Evolutionary conservation across 352 stramenopile genomes (phyloP).

Genomic region (Elongisporangium undulatum): DNA sequence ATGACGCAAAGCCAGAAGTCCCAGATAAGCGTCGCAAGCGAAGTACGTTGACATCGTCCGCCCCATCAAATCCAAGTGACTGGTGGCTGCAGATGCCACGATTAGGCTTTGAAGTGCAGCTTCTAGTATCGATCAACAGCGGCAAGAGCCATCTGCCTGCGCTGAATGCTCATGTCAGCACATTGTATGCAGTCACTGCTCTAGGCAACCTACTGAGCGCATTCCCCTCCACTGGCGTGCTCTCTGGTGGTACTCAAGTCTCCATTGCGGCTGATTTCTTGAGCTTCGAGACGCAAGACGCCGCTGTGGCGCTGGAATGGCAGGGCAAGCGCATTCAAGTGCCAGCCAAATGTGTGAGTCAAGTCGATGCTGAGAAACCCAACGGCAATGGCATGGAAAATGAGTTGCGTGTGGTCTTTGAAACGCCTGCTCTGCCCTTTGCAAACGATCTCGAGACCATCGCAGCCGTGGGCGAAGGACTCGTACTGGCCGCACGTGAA

Average conservation of each 20-base stretch:
- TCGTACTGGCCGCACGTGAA: slow-evolving; percentile 23
- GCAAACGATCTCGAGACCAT: slow-evolving; percentile 12
- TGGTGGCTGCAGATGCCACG: slow-evolving; percentile 34
- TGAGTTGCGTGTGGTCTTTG: slow-evolving; percentile 39
- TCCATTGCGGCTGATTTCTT: slow-evolving; percentile 45
- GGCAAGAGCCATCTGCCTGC: slow-evolving; percentile 26
- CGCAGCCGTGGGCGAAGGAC: slow-evolving; percentile 19
- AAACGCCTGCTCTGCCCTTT: slow-evolving; percentile 34
- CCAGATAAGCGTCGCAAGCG: slow-evolving; percentile 7
- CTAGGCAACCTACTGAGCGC: slow-evolving; percentile 27
- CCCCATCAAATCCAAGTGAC: slow-evolving; percentile 7
- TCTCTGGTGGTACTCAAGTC: slow-evolving; percentile 42
- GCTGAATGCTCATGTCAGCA: slow-evolving; percentile 6
- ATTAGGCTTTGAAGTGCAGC: slow-evolving; percentile 19
- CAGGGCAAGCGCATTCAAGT: slow-evolving; percentile 26
- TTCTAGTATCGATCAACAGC: slow-evolving; percentile 51
- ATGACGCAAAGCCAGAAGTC: slow-evolving; percentile 7
- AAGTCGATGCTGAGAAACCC: slow-evolving; percentile 1
- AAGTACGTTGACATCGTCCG: slow-evolving; percentile 7
- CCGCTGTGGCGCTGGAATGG: slow-evolving; percentile 39
- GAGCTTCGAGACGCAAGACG: slow-evolving; percentile 55
- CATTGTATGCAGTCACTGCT: slow-evolving; percentile 22
- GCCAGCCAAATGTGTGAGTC: slow-evolving; percentile 21
- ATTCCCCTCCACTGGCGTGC: slow-evolving; percentile 31
- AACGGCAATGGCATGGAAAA: slow-evolving; percentile 4